phyloP scores from a whole-genome alignment of 495 filamentous ascomycete species.

The Aspergillus bridgeri region DNA sequence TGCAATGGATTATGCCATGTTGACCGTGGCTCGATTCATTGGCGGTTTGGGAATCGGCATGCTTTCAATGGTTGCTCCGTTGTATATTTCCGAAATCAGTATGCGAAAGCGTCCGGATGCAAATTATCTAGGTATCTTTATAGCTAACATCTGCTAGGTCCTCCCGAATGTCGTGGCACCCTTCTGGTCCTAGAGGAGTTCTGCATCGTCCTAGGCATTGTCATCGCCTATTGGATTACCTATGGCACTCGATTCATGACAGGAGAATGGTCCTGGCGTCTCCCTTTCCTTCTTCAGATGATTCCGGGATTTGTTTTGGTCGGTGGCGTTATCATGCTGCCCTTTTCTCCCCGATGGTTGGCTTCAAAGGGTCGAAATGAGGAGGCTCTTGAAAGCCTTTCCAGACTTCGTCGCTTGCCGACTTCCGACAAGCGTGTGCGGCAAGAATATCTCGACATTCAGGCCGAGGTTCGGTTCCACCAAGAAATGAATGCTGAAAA shows the following conservation, averaged over 20 bases:
- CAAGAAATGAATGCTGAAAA: slow-evolving; percentile 42
- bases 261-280: slow-evolving; percentile 48
- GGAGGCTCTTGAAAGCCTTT: slow-evolving; percentile 46
- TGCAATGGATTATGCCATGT: slow-evolving; percentile 53
- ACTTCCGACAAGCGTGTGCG: slow-evolving; percentile 40
- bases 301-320: slow-evolving; percentile 45
- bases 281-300: slow-evolving; percentile 51
- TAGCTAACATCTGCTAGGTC: slow-evolving; percentile 23
- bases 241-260: slow-evolving; percentile 53
- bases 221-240: slow-evolving; percentile 56
- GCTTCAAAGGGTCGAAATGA: slow-evolving; percentile 46
- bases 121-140: background rate
- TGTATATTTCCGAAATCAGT: slow-evolving; percentile 57
- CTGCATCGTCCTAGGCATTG: slow-evolving; percentile 53
- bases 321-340: slow-evolving; percentile 43
- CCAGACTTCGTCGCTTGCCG: slow-evolving; percentile 42
- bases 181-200: slow-evolving; percentile 55
- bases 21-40: slow-evolving; percentile 56
- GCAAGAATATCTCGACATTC: slow-evolving; percentile 50
- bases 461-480: slow-evolving; percentile 49
- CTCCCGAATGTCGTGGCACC: slow-evolving; percentile 52
- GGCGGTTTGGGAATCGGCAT: slow-evolving; percentile 61
- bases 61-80: slow-evolving; percentile 50
- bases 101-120: slow-evolving; percentile 5
- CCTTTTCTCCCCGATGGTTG: slow-evolving; percentile 54